Conservation (phyloP, 208 protist genomes). For the Crithidia sp. region DNA sequence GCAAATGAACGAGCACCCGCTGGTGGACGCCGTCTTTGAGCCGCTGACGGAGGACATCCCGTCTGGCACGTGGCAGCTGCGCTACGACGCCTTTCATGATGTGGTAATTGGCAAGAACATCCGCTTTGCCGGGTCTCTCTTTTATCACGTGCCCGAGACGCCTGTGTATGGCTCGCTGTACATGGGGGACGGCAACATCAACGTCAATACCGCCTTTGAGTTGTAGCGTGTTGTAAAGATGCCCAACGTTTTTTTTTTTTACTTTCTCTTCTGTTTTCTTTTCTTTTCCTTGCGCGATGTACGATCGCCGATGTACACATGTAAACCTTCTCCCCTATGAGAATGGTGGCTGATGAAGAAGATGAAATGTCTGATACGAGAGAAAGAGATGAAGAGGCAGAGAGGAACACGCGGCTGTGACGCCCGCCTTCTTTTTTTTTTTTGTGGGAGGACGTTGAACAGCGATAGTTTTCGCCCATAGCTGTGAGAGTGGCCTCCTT, state of each 20-base stretch:
- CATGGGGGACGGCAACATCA: conserved; percentile 89
- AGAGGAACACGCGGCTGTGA: too few relatives aligned
- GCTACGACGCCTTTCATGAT: conserved; percentile 71
- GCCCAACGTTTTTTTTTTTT: not conserved
- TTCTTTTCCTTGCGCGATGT: not conserved
- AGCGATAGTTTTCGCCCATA: too few relatives aligned
- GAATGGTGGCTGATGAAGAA: too few relatives aligned
- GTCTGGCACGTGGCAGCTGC: conserved; percentile 69
- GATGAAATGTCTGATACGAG: too few relatives aligned
- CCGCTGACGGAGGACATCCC: conserved; percentile 80
- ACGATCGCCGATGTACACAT: conserved; percentile 10
- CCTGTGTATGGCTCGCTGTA: conserved; percentile 75
- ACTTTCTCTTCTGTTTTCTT: not conserved
- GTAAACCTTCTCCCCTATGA: not conserved
- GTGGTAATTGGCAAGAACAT: conserved; percentile 72
- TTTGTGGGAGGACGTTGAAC: too few relatives aligned
- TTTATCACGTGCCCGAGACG: conserved; percentile 88
- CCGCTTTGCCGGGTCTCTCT: conserved; percentile 72
- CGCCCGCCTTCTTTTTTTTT: too few relatives aligned
- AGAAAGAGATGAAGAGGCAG: too few relatives aligned
- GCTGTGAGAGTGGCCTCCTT: too few relatives aligned
- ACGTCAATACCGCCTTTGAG: conserved; percentile 80
- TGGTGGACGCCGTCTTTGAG: conserved; percentile 76
- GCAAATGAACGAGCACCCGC: conserved; percentile 56
- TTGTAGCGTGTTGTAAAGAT: conserved; percentile 33